phyloP scores from a whole-genome alignment of 371 early-diverging fungal genomes.

The Rhizomucor miehei region DNA sequence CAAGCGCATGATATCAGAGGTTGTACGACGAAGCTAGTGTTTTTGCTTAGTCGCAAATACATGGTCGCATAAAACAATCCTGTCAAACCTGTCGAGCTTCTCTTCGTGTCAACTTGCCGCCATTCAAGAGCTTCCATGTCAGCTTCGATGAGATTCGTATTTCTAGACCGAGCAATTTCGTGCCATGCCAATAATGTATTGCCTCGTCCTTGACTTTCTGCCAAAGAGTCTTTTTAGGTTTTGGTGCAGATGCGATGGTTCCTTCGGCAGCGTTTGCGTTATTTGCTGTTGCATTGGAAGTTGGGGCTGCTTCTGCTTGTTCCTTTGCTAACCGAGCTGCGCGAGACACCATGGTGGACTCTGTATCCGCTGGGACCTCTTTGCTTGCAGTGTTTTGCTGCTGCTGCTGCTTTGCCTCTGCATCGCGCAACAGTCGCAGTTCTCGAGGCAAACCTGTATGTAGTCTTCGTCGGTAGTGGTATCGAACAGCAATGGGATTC shows the following conservation, averaged over 20 bases:
- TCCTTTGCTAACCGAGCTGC: conserved; percentile 44
- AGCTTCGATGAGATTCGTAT: conserved; percentile 83
- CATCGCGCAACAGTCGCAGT: conserved; percentile 12
- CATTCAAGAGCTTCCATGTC: conserved; percentile 71
- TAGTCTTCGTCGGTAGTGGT: not conserved
- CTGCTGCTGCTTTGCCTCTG: conserved; percentile 15
- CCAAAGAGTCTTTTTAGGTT: conserved; percentile 70
- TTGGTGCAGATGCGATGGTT: conserved; percentile 22
- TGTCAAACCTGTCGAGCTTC: conserved; percentile 79
- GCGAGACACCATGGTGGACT: conserved; percentile 42
- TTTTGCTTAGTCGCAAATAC: not conserved
- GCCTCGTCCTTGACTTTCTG: conserved; percentile 87
- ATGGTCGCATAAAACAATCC: conserved; percentile 1
- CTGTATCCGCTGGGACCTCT: conserved; percentile 19
- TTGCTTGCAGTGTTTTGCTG: conserved; percentile 2
- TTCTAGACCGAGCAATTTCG: conserved; percentile 89
- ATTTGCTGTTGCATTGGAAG: conserved; percentile 2
- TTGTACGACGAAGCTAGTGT: conserved; percentile 74
- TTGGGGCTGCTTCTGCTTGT: conserved; percentile 10
- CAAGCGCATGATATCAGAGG: conserved; percentile 83
- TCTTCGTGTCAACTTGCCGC: conserved; percentile 80
- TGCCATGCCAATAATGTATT: conserved; percentile 94
- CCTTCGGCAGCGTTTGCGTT: conserved; percentile 9
- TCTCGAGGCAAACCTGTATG: not conserved
- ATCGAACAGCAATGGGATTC: conserved; percentile 5